These are phyloP conservation scores for Hanseniaspora jakobsenii DNA, from an alignment of 805 yeast genomes.

Conservation along the genomic window DNA sequence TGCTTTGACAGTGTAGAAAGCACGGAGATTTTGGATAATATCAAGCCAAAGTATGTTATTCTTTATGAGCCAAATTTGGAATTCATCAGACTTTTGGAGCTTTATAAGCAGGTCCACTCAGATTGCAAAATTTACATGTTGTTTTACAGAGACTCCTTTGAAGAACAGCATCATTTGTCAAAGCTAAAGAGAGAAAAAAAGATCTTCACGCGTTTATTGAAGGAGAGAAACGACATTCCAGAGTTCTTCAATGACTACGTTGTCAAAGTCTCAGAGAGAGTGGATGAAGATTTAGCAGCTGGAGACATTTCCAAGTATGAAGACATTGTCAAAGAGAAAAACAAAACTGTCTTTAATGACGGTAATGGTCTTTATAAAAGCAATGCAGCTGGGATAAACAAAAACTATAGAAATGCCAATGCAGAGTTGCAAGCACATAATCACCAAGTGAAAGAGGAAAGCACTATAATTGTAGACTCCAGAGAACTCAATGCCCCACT, in stretches of 20 bases:
- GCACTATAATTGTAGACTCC: constrained; percentile 63
- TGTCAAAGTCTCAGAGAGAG: constrained; percentile 27
- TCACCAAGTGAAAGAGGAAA: constrained; percentile 21
- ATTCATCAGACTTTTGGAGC: constrained; percentile 72
- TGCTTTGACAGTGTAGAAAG: constrained; percentile 46
- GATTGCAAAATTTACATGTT: constrained; percentile 50
- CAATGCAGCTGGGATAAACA: constrained; percentile 35
- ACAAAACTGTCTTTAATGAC: constrained; percentile 20
- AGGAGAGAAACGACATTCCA: constrained; percentile 63
- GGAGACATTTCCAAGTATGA: constrained; percentile 14
- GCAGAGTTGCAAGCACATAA: no score
- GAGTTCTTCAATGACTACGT: constrained; percentile 32
- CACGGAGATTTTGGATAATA: constrained; percentile 51
- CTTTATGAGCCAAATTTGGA: constrained; percentile 81
- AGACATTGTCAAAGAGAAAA: constrained; percentile 11
- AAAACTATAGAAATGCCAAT: no score
- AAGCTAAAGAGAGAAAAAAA: constrained; percentile 78
- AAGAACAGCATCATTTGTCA: constrained; percentile 69
- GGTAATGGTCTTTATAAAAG: constrained; percentile 69
- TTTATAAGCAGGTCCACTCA: constrained; percentile 60
- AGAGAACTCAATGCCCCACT: constrained; percentile 84
- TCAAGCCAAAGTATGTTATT: constrained; percentile 65
- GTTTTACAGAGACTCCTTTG: constrained; percentile 84
- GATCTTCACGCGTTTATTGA: constrained; percentile 70
- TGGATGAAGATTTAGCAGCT: constrained; percentile 26